These are phyloP conservation scores for Penicillium manginii DNA, from an alignment of 495 filamentous ascomycete species.

Conservation along the genomic window DNA sequence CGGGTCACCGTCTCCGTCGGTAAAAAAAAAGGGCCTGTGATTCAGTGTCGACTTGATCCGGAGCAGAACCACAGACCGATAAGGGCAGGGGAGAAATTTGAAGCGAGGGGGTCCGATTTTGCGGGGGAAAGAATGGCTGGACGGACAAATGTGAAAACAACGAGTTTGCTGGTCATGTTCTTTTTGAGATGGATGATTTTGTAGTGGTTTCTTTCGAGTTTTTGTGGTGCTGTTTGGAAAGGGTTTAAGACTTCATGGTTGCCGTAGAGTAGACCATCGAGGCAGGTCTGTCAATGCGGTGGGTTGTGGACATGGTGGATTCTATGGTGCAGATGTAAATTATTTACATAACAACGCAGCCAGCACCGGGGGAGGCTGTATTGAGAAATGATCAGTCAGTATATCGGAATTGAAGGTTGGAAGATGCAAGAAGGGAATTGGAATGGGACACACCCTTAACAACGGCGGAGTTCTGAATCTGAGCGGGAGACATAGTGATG, in stretches of 20 bases:
- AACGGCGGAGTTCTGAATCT: slow-evolving; percentile 33
- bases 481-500: slow-evolving; percentile 40
- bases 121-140: slow-evolving; percentile 1
- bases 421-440: slow-evolving; percentile 2
- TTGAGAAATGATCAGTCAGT: slow-evolving; percentile 17
- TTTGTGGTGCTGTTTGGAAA: background rate
- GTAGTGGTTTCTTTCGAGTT: background rate
- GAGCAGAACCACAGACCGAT: background rate
- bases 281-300: slow-evolving; percentile 5
- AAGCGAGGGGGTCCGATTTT: background rate
- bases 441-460: slow-evolving; percentile 34
- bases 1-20: background rate
- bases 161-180: background rate
- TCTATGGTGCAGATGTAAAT: slow-evolving; percentile 16
- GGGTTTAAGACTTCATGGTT: slow-evolving; percentile 11
- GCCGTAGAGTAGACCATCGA: slow-evolving; percentile 4
- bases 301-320: slow-evolving; percentile 6
- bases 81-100: background rate
- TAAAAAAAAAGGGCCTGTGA: background rate
- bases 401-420: background rate
- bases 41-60: background rate
- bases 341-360: slow-evolving; percentile 45
- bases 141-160: background rate
- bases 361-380: slow-evolving; percentile 39
- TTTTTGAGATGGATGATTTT: background rate